These are phyloP conservation scores for Tanozyma kutaoensis DNA, from an alignment of 805 yeast genomes.

Conservation along the genomic window DNA sequence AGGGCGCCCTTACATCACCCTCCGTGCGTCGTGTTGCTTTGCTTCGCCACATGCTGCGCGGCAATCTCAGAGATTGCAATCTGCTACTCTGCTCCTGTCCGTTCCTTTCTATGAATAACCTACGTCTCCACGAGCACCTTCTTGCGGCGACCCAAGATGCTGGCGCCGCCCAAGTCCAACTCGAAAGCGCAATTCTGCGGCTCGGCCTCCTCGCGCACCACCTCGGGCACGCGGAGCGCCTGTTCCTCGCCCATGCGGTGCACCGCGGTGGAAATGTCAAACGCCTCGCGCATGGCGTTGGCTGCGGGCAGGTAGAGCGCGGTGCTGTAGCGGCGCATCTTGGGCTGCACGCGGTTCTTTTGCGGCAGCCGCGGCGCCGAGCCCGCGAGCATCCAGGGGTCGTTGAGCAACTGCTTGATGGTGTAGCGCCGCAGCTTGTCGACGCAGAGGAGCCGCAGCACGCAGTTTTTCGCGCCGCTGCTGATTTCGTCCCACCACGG, in stretches of 20 bases:
- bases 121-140: conserved; percentile 2
- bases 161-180: conserved; percentile 37
- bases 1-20: no score
- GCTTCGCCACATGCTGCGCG: no score
- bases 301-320: conserved; percentile 58
- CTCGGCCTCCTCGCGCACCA: conserved; percentile 19
- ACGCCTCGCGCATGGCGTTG: conserved; percentile 72
- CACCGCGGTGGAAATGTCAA: conserved; percentile 76
- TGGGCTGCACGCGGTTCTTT: no score
- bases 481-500: conserved; percentile 90
- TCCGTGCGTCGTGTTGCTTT: no score
- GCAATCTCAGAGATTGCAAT: no score
- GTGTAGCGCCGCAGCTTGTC: conserved; percentile 59
- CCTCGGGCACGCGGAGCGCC: conserved; percentile 7
- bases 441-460: conserved; percentile 50
- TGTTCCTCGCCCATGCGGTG: conserved; percentile 65
- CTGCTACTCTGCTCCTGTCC: no score
- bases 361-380: no score
- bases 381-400: conserved; percentile 44
- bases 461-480: conserved; percentile 55
- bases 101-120: no score
- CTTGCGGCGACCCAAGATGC: conserved; percentile 33
- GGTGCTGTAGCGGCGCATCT: conserved; percentile 1
- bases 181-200: conserved; percentile 13
- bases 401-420: conserved; percentile 50